These are phyloP conservation scores for Skeletonema tropicum DNA, from an alignment of 108 stramenopile species.

Conservation along the genomic window DNA sequence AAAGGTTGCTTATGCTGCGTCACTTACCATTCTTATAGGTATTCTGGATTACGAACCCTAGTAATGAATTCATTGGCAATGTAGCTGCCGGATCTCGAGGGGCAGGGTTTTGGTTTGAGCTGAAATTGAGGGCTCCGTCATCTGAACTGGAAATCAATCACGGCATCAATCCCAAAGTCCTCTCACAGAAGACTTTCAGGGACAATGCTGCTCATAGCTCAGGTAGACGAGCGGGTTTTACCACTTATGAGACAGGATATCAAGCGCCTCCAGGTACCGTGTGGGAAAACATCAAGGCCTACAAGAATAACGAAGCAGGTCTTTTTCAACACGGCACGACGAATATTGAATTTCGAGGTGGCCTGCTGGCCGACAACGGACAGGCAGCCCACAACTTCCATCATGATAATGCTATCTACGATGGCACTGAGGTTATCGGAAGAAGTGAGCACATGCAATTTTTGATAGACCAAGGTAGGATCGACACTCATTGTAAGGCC, in stretches of 20 bases:
- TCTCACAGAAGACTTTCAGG: constrained; percentile 10
- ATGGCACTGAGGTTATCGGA: constrained; percentile 27
- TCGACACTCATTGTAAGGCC: not conserved
- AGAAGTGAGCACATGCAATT: constrained; percentile 23
- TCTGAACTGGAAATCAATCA: constrained; percentile 1
- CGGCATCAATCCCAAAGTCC: not conserved
- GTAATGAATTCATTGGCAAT: constrained; percentile 41
- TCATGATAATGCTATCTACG: constrained; percentile 18
- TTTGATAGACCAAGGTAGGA: constrained; percentile 17
- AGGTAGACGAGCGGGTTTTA: constrained; percentile 6
- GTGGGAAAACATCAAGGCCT: constrained; percentile 16
- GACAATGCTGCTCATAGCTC: constrained; percentile 43
- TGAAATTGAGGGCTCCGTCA: constrained; percentile 13
- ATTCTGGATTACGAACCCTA: constrained; percentile 51
- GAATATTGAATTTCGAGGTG: constrained; percentile 27
- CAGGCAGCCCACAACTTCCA: constrained; percentile 6
- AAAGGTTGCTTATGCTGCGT: too few species aligned
- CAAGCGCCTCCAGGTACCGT: constrained; percentile 4
- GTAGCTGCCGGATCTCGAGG: constrained; percentile 39
- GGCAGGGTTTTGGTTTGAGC: constrained; percentile 37
- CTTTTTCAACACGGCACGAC: constrained; percentile 35
- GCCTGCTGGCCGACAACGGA: constrained; percentile 35
- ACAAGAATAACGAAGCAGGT: constrained; percentile 27
- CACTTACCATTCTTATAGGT: too few species aligned
- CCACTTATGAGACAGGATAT: constrained; percentile 35